Conservation (phyloP, 2,329 filamentous ascomycete species). For the Ceratocystis lukuohia region DNA sequence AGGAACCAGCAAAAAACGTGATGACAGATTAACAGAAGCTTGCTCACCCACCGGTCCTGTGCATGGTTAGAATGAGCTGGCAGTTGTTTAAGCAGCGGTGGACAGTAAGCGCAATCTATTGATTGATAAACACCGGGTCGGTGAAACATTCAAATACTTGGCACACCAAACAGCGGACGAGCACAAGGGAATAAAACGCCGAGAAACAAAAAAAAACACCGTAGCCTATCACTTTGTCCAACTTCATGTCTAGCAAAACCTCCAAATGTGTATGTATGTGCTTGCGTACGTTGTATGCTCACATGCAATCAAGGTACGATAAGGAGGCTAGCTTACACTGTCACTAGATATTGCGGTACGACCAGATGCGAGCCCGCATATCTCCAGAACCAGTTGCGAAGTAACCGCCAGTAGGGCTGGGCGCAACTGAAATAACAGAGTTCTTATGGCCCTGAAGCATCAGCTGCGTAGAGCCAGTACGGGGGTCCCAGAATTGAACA, state of each 20-base stretch:
- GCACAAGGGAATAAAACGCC: not conserved
- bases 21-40: not conserved
- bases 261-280: not conserved
- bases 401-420: constrained; percentile 72
- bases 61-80: too few species aligned
- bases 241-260: not conserved
- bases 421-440: constrained; percentile 93
- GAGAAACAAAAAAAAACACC: not conserved
- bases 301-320: not conserved
- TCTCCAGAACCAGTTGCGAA: constrained; percentile 97
- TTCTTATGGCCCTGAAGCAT: constrained; percentile 99
- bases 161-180: not conserved
- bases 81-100: too few species aligned
- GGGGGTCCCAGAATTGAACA: constrained; percentile 97
- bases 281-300: not conserved
- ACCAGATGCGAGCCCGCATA: constrained; percentile 96
- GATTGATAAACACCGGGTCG: not conserved
- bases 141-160: not conserved
- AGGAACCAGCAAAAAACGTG: not conserved
- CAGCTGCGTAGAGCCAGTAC: constrained; percentile 83
- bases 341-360: constrained; percentile 41
- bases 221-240: not conserved
- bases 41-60: not conserved
- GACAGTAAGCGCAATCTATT: not conserved
- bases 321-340: not conserved